Evolutionary conservation across 768 basidiomycete genomes (phyloP), one percentile per base, ranked within the genome.

Genomic region (Serendipita sp.): DNA sequence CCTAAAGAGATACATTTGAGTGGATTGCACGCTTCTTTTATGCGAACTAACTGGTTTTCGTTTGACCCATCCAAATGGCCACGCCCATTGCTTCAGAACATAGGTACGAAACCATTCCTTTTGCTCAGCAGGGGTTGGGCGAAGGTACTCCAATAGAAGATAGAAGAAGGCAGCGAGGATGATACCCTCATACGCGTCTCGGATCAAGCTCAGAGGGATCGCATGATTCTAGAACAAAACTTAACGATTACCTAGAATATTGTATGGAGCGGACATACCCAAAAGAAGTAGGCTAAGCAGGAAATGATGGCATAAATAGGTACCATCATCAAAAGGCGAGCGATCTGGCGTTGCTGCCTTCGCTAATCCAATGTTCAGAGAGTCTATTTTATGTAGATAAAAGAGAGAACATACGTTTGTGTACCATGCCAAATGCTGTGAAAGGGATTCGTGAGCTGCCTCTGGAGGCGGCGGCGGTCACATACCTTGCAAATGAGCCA

Each of bases 161-260:
- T 87, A 88, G 74, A 91, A 89, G 77, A 89, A 89, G 1, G 86
- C 78, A 0, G 84, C 86, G 66, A 91, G 75, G 11, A 89, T 83
- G 45, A 85, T 81, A 10, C 86, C 81, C 76, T 89, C 88, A 73
- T 89, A 90, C 67, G 81, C 79, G 70, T 89, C 88, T 51, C 87
- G 80, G 63, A 87, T 72, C 51, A 89, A 79, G 46, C 88, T 78
- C 32, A 87, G 74, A 2, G 85, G 83, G 0, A 86, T 84, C 0
- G 87, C 80, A 64, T 87, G 80, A 66, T 85, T 82, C 82, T 85
- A 60, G 30, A 47, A 65, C 65, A 48, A 67, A 48, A 16, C 37
- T 38, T n/a, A 8, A 18, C 32, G 3, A 48, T 24, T 24, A 24
- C 24, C 24, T 24, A 24, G 24, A 24, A 24, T 24, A 24, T 24